Conservation (phyloP, 768 basidiomycete species). For the Pleurotus djamor region DNA sequence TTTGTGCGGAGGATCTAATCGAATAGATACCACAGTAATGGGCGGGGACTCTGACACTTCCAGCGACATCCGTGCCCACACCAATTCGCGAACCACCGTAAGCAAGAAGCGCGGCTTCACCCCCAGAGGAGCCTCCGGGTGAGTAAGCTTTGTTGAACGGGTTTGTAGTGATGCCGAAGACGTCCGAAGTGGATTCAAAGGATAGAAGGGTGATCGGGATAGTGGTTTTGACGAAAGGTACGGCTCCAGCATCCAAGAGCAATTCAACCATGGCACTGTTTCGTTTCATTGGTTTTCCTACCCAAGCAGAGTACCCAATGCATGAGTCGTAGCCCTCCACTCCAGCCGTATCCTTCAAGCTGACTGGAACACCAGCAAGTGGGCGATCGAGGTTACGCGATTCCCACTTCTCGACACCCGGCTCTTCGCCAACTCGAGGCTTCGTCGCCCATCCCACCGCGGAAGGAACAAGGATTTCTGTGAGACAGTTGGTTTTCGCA, state of each 20-base stretch:
- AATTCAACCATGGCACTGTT: slow-evolving; percentile 53
- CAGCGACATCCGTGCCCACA: slow-evolving; percentile 69
- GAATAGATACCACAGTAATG: slow-evolving; percentile 64
- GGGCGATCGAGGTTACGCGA: slow-evolving; percentile 30
- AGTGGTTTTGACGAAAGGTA: slow-evolving; percentile 70
- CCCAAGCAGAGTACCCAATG: slow-evolving; percentile 56
- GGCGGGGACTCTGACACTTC: slow-evolving; percentile 64
- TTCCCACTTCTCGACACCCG: not conserved
- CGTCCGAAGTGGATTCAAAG: slow-evolving; percentile 54
- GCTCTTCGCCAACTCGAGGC: not conserved
- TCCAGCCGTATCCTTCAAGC: slow-evolving; percentile 53
- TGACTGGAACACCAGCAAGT: slow-evolving; percentile 54
- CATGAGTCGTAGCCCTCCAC: slow-evolving; percentile 56
- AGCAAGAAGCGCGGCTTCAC: slow-evolving; percentile 64
- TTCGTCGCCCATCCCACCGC: slow-evolving; percentile 26
- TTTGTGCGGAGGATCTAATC: slow-evolving; percentile 47
- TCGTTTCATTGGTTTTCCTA: slow-evolving; percentile 37
- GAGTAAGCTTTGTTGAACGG: slow-evolving; percentile 53
- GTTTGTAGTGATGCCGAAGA: slow-evolving; percentile 60
- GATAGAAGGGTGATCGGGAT: slow-evolving; percentile 57
- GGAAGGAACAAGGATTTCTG: slow-evolving; percentile 47
- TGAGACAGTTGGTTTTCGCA: slow-evolving; percentile 51
- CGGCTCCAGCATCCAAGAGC: slow-evolving; percentile 58
- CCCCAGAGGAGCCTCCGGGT: slow-evolving; percentile 69
- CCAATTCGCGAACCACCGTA: slow-evolving; percentile 59